Percentiles rank a stretch among this genome's conserved stretches.
Conservation (phyloP, 2,329 filamentous ascomycete species). For the Xylaria sp. region DNA sequence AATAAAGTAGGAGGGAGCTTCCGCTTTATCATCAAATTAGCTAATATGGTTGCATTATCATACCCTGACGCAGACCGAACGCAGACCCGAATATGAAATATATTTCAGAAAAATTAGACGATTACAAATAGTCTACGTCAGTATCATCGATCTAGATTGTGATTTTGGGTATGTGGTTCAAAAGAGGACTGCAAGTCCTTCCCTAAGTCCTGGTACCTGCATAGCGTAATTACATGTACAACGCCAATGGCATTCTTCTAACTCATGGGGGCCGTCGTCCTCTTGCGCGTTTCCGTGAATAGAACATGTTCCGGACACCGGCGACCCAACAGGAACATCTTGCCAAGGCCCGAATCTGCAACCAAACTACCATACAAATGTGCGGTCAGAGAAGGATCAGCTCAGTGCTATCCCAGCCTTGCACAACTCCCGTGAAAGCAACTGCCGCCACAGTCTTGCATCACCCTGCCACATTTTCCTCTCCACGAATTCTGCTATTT, state of each 20-base stretch:
- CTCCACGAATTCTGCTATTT: not conserved
- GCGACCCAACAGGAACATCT: not conserved
- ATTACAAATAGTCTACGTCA: conserved; percentile 3
- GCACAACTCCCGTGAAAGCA: not conserved
- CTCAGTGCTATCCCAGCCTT: conserved; percentile 4
- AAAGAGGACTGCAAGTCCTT: not conserved
- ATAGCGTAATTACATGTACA: not conserved
- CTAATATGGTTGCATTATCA: not conserved
- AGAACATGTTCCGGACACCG: conserved; percentile 12
- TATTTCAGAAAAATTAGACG: not conserved
- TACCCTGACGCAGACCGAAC: not conserved
- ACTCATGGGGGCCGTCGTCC: not conserved
- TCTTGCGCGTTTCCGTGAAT: too few species aligned
- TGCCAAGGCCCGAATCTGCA: conserved; percentile 1
- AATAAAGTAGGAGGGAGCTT: not conserved
- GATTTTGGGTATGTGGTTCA: not conserved
- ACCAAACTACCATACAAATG: not conserved
- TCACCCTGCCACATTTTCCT: not conserved
- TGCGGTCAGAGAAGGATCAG: not conserved
- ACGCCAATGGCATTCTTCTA: not conserved
- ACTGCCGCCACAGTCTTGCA: not conserved
- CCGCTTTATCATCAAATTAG: not conserved
- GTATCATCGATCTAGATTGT: not conserved
- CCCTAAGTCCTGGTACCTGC: not conserved
- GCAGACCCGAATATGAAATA: not conserved